Percentiles rank a stretch among this genome's conserved stretches.
Conservation (phyloP, 176 grass and related monocot species). For the Tuctoria greenei region DNA sequence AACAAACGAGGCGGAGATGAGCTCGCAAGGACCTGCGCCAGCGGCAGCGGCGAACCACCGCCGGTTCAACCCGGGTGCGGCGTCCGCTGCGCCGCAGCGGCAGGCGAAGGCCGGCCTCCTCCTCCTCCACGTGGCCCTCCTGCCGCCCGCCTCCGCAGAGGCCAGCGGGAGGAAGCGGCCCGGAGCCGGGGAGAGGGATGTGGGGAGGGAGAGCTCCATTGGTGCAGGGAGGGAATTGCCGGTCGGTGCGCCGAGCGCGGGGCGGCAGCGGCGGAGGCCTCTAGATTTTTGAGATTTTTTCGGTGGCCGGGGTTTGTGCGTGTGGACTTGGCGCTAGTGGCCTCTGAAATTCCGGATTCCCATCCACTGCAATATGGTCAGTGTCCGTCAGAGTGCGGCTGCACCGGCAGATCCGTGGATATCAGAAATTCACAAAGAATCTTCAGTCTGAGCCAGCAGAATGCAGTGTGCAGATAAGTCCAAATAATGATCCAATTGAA, state of each 20-base stretch:
- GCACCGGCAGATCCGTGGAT: neutral
- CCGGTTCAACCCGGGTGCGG: conserved; percentile 20
- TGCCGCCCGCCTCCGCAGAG: neutral
- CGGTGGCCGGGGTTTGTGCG: neutral
- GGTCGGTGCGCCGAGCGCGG: neutral
- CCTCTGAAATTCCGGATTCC: conserved; percentile 43
- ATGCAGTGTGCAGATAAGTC: neutral
- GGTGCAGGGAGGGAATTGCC: neutral
- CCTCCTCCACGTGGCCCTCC: neutral
- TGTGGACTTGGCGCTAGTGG: conserved; percentile 34
- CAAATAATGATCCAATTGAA: too few species aligned
- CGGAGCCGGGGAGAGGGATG: neutral
- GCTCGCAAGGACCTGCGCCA: conserved; percentile 28
- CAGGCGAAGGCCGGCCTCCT: conserved; percentile 31
- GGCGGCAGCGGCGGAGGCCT: neutral
- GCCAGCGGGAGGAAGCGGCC: neutral
- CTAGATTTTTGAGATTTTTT: conserved; percentile 22
- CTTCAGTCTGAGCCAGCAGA: conserved; percentile 32
- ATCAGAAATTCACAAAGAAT: conserved; percentile 10
- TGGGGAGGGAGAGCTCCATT: conserved; percentile 71
- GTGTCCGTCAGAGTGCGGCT: too few species aligned
- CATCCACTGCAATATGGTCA: neutral
- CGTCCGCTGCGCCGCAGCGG: conserved; percentile 34
- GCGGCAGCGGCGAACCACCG: conserved; percentile 49
- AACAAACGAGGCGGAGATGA: neutral